phyloP scores from a whole-genome alignment of 2,329 filamentous ascomycete species.

The Emydomyces testavorans region DNA sequence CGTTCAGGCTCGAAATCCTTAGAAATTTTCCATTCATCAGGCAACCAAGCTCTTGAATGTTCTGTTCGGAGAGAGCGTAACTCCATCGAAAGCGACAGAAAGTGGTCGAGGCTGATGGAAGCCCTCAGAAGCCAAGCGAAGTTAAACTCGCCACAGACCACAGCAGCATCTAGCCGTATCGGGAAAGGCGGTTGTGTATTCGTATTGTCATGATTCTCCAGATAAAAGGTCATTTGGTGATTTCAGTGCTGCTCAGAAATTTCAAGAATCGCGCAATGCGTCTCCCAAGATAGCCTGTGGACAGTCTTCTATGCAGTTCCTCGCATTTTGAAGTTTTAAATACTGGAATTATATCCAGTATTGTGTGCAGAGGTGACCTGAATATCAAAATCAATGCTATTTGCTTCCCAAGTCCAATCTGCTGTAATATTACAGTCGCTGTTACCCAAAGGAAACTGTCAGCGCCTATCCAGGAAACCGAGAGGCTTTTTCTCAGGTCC shows the following conservation, averaged over 20 bases:
- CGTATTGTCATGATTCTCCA: neutral
- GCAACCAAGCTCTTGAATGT: no score
- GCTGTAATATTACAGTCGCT: slow-evolving; percentile 4
- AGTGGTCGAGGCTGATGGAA: slow-evolving; percentile 14
- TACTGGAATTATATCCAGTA: no score
- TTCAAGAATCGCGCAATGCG: no score
- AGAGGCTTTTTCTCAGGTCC: slow-evolving; percentile 11
- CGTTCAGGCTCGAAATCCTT: no score
- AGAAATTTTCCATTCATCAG: no score
- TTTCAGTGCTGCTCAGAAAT: no score
- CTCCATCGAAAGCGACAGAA: slow-evolving; percentile 10
- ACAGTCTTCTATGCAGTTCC: neutral
- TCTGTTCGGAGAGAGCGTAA: neutral
- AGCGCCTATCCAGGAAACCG: slow-evolving; percentile 7
- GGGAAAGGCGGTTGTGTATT: slow-evolving; percentile 17
- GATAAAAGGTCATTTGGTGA: neutral
- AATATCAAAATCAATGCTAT: no score
- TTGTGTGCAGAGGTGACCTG: no score
- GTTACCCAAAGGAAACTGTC: neutral
- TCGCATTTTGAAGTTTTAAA: neutral
- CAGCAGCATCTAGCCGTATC: slow-evolving; percentile 11
- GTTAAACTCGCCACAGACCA: slow-evolving; percentile 11
- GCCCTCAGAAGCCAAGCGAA: slow-evolving; percentile 14
- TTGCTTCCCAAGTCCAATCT: neutral
- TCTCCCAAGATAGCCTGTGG: no score